Percentiles rank a stretch among this genome's conserved stretches.
phyloP scores from a whole-genome alignment of 2,329 filamentous ascomycete species.

The Metarhizium brunneum region DNA sequence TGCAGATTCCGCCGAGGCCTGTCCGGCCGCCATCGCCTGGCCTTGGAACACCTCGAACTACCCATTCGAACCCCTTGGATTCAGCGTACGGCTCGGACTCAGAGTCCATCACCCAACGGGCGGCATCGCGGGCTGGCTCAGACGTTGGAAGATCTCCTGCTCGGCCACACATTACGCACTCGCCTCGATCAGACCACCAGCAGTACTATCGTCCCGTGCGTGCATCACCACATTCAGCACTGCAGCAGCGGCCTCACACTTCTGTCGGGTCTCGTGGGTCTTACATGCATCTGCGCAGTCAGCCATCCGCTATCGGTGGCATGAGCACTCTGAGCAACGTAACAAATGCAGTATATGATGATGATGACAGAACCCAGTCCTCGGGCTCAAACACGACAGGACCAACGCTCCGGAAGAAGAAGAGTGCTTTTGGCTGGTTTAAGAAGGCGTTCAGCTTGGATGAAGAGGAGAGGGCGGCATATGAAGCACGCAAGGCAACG shows the following conservation, averaged over 20 bases:
- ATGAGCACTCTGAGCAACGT: constrained; percentile 51
- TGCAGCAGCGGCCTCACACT: constrained; percentile 51
- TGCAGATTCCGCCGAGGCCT: constrained; percentile 38
- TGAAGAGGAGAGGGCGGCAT: constrained; percentile 52
- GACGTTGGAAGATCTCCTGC: constrained; percentile 18
- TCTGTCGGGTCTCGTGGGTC: constrained; percentile 27
- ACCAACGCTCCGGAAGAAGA: constrained; percentile 52
- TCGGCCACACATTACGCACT: constrained; percentile 17
- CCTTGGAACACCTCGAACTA: constrained; percentile 22
- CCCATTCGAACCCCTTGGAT: constrained; percentile 26
- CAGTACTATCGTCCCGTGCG: constrained; percentile 54
- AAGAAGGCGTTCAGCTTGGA: constrained; percentile 59
- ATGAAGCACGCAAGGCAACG: constrained; percentile 44
- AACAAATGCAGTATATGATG: constrained; percentile 35
- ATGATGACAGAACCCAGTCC: constrained; percentile 18
- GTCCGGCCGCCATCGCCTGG: constrained; percentile 20
- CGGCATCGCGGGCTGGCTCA: constrained; percentile 23
- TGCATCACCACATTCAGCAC: constrained; percentile 53
- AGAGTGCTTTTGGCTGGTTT: constrained; percentile 58
- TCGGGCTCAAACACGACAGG: constrained; percentile 20
- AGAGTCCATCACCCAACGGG: constrained; percentile 27
- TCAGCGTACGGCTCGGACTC: constrained; percentile 40
- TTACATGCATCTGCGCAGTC: constrained; percentile 34
- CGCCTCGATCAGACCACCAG: constrained; percentile 26
- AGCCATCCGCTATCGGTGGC: constrained; percentile 41